Conservation (phyloP, 192 early-diverging fungal species). For the Coemansia furcata region DNA sequence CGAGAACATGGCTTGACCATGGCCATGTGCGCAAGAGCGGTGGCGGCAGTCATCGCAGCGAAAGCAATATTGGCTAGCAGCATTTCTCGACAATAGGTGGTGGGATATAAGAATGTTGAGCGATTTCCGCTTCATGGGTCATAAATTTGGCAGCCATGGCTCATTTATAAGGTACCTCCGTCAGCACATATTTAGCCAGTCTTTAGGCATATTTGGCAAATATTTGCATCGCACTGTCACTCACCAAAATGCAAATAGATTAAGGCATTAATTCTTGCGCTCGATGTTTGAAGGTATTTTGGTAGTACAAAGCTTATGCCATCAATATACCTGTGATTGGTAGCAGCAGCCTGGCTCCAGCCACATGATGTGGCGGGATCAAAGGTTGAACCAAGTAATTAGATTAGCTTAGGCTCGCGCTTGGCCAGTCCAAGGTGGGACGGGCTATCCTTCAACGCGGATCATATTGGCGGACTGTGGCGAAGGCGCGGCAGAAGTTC, state of each 20-base stretch:
- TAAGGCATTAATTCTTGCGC: background rate
- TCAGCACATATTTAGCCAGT: background rate
- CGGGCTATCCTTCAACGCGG: background rate
- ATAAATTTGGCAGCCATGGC: background rate
- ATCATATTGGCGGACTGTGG: background rate
- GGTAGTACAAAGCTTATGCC: background rate
- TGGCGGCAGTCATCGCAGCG: background rate
- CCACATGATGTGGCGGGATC: background rate
- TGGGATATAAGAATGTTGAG: background rate
- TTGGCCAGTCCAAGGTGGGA: background rate
- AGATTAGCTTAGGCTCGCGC: background rate
- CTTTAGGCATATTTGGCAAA: background rate
- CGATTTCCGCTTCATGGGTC: too few species aligned
- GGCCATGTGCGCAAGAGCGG: constrained; percentile 36
- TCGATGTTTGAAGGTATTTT: background rate
- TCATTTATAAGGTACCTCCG: background rate
- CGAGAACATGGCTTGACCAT: constrained; percentile 47
- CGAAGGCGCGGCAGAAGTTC: background rate
- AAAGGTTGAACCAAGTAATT: background rate
- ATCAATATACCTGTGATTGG: background rate
- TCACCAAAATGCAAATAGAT: background rate
- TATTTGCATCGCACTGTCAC: background rate
- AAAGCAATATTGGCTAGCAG: background rate
- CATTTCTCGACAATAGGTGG: background rate
- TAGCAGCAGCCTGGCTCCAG: background rate